Evolutionary conservation across 2,329 filamentous ascomycete genomes (phyloP), one percentile per base, ranked within the genome.

Genomic region (Sporothrix variecibatus): DNA sequence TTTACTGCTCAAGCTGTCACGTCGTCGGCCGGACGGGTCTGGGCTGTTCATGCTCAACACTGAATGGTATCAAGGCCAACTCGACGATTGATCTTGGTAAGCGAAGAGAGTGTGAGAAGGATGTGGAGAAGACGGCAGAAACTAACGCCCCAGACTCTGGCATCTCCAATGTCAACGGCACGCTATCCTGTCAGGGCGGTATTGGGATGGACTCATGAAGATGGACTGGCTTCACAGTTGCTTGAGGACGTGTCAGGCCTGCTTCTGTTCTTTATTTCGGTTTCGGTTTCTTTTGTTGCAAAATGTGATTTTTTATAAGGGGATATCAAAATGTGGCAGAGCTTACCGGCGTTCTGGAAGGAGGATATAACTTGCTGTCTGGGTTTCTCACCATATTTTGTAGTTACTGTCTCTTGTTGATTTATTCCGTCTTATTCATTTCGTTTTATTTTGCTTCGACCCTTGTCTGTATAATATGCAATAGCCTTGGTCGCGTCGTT

Each of bases 1-100:
- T 74, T 3, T 77, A 78, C 53, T 78, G 77, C 73, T 26, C 23
- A 15, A 2, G 3, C 31, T 78, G 77, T 73, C 34, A 43, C 20
- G 12, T 72, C 0, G n/a, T 40, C 2, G 58, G 69, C 3, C 43
- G 60, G 1, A 72, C 75, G 1, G 38, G 26, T 9, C 53, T 78
- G 46, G 38, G 17, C 2, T 78, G 77, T 34, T 28, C 73, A 0
- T 78, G 77, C 40, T 40, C 40, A 1, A 71, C 65, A 5, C 53
- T 75, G 51, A 62, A 26, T 3, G 75, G 71, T 3, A 28, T 73
- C 2, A 34, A 34, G 17, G 23, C 15, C n/a, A 73, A 70, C 49
- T 74, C 77, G 65, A 73, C 73, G 12, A 72, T 78, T 12, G 51
- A 78, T 23, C 71, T 78, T 8, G 53, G 23, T 28, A 23, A 53